Conservation (phyloP, 2,329 filamentous ascomycete genomes). For the Immersiporthe knoxdaviesiana region DNA sequence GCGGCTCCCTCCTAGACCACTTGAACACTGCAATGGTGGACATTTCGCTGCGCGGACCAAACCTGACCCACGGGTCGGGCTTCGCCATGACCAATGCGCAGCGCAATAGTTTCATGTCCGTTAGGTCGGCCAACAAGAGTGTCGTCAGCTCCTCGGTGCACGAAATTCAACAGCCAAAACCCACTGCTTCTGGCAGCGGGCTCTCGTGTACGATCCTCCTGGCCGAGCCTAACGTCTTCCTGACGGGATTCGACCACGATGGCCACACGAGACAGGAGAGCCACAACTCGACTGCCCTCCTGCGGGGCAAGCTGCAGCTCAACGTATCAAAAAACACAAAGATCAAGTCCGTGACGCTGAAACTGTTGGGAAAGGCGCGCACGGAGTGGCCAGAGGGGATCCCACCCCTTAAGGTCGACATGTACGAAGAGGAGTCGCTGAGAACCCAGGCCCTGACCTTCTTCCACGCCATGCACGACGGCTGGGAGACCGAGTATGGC, state of each 20-base stretch:
- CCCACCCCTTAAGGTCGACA: conserved; percentile 81
- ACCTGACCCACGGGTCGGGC: conserved; percentile 14
- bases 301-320: conserved; percentile 82
- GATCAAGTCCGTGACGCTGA: conserved; percentile 87
- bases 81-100: conserved; percentile 35
- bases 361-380: conserved; percentile 80
- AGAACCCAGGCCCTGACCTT: conserved; percentile 90
- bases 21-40: conserved; percentile 24
- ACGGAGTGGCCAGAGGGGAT: conserved; percentile 98
- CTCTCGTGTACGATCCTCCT: conserved; percentile 74
- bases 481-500: conserved; percentile 65
- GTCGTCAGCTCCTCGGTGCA: conserved; percentile 55
- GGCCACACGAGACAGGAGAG: conserved; percentile 58
- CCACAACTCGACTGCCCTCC: conserved; percentile 72
- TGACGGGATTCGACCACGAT: conserved; percentile 77
- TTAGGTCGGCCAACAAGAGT: conserved; percentile 52
- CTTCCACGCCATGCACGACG: conserved; percentile 76
- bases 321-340: conserved; percentile 88
- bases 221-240: conserved; percentile 78
- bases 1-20: neutral
- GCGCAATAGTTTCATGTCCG: conserved; percentile 56
- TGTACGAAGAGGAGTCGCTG: conserved; percentile 81
- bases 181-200: conserved; percentile 77
- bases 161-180: conserved; percentile 61
- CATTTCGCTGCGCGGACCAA: conserved; percentile 15